A percentile compares a stretch with the other conserved stretches of the same genome.
Evolutionary conservation across 176 grass and related monocot species (phyloP).

Genomic region (Saccharum officinarum): DNA sequence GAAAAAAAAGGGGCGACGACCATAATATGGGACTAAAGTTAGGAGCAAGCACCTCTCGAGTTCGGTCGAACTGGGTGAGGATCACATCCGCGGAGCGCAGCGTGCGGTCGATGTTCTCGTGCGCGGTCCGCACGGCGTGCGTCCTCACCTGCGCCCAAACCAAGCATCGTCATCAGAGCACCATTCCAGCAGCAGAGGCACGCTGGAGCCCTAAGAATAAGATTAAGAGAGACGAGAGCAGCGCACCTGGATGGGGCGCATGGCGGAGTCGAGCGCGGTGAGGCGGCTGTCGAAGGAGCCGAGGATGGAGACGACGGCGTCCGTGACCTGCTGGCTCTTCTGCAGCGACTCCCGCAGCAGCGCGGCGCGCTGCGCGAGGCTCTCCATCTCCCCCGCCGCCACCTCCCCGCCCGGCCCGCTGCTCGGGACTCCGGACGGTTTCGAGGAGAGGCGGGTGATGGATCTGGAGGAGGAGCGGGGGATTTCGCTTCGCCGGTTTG

Average conservation of each 20-base stretch:
- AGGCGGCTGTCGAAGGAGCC: constrained; percentile 96
- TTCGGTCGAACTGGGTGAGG: constrained; percentile 85
- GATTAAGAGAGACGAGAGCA: background rate
- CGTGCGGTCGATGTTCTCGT: constrained; percentile 97
- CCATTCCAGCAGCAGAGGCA: background rate
- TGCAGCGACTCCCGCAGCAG: constrained; percentile 82
- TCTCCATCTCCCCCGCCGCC: constrained; percentile 46
- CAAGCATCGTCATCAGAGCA: background rate
- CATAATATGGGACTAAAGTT: background rate
- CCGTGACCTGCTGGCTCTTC: constrained; percentile 58
- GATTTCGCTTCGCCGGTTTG: constrained; percentile 7
- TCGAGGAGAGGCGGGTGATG: background rate
- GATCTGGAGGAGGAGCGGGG: constrained; percentile 27
- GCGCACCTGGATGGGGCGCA: constrained; percentile 85
- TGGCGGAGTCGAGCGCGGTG: constrained; percentile 85
- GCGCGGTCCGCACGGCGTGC: constrained; percentile 78
- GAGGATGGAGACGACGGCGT: constrained; percentile 80
- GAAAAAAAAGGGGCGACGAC: background rate
- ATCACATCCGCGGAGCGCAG: constrained; percentile 91
- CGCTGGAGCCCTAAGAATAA: background rate
- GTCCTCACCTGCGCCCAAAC: constrained; percentile 50
- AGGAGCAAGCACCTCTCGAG: constrained; percentile 52
- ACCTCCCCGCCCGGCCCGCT: background rate
- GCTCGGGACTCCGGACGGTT: background rate
- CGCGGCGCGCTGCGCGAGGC: constrained; percentile 60